These are phyloP conservation scores for Scorias spongiosa DNA, from an alignment of 2,329 filamentous ascomycete species.

Conservation along the genomic window DNA sequence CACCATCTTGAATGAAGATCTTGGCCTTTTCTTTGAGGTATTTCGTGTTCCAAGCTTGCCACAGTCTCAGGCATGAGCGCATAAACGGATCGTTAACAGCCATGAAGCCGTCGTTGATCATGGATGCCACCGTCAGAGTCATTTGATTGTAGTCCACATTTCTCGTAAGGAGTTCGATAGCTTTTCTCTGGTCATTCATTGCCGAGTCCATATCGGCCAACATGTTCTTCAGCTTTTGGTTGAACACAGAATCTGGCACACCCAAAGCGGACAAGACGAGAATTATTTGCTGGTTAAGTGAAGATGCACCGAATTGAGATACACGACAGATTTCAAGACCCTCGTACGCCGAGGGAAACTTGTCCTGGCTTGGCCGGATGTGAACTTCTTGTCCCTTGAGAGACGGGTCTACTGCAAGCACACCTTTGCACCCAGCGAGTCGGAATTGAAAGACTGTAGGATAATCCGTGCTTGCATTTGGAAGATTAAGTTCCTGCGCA, in stretches of 20 bases:
- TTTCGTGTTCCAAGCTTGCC: conserved; percentile 81
- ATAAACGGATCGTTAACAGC: conserved; percentile 61
- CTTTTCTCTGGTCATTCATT: conserved; percentile 48
- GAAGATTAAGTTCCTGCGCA: conserved; percentile 50
- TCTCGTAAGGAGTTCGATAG: conserved; percentile 52
- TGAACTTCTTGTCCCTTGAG: conserved; percentile 49
- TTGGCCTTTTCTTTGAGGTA: conserved; percentile 84
- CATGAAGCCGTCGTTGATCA: conserved; percentile 73
- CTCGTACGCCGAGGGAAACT: conserved; percentile 59
- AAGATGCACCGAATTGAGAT: conserved; percentile 61
- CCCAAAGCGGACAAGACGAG: conserved; percentile 67
- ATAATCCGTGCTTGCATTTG: conserved; percentile 31
- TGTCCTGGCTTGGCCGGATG: conserved; percentile 72
- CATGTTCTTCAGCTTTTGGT: conserved; percentile 51
- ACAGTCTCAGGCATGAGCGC: conserved; percentile 62
- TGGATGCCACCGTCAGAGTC: conserved; percentile 56
- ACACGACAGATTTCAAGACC: conserved; percentile 74
- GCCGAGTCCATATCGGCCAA: conserved; percentile 53
- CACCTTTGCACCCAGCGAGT: conserved; percentile 81
- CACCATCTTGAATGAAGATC: conserved; percentile 66
- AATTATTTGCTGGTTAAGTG: conserved; percentile 82
- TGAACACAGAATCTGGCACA: conserved; percentile 51
- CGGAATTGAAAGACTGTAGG: conserved; percentile 88
- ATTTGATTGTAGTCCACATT: conserved; percentile 77
- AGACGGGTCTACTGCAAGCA: conserved; percentile 57